These are phyloP conservation scores for Calocybe indica DNA, from an alignment of 768 basidiomycete genomes.

Conservation along the genomic window DNA sequence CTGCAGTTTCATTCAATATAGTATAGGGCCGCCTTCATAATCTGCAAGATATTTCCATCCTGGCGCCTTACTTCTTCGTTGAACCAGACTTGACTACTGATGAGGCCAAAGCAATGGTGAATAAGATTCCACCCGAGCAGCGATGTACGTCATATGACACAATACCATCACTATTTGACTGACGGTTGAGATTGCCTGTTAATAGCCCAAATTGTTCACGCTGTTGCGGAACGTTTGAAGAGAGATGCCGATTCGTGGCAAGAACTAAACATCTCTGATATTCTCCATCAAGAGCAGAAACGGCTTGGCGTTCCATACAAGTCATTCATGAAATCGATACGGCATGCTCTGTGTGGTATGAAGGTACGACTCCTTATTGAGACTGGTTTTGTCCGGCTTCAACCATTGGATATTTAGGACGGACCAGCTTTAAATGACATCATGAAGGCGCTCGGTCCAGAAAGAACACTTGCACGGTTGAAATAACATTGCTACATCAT, in stretches of 20 bases:
- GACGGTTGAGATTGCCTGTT: not conserved
- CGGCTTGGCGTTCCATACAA: conserved; percentile 35
- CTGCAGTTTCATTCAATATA: not conserved
- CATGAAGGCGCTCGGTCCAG: conserved; percentile 35
- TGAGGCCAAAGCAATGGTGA: conserved; percentile 50
- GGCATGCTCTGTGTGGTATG: conserved; percentile 77
- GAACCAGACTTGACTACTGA: conserved; percentile 53
- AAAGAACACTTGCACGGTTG: conserved; percentile 33
- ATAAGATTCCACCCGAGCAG: conserved; percentile 30
- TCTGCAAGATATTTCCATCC: conserved; percentile 60
- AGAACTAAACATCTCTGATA: conserved; percentile 22
- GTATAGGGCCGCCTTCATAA: conserved; percentile 63
- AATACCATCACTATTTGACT: too few species aligned
- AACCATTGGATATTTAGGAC: conserved; percentile 25
- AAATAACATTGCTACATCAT: not conserved
- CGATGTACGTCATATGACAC: conserved; percentile 30
- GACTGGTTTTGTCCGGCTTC: not conserved
- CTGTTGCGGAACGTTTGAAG: conserved; percentile 23
- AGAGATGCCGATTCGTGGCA: conserved; percentile 32
- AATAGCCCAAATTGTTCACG: conserved; percentile 26
- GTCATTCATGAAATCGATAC: conserved; percentile 62
- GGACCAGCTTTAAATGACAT: conserved; percentile 43
- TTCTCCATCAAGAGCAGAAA: conserved; percentile 41
- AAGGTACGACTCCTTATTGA: conserved; percentile 46
- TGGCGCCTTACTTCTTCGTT: conserved; percentile 76